These are phyloP conservation scores for Xylaria polymorpha DNA, from an alignment of 2,329 filamentous ascomycete genomes.

Conservation along the genomic window DNA sequence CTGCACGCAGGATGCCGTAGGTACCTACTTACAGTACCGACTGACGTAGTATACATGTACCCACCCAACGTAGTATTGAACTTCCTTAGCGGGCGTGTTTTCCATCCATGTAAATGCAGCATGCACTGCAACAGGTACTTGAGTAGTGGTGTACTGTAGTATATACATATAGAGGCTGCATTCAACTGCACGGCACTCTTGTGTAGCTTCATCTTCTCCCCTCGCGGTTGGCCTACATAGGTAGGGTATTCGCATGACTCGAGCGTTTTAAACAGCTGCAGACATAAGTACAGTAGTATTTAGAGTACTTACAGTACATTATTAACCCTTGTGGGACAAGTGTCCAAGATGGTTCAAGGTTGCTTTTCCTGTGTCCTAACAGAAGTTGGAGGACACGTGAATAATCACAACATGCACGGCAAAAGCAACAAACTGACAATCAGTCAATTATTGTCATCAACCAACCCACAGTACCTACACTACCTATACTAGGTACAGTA, in stretches of 20 bases:
- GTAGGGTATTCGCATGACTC: conserved; percentile 8
- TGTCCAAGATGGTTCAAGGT: not conserved
- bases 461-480: not conserved
- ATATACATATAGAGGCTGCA: conserved; percentile 6
- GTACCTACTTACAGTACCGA: not conserved
- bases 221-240: conserved; percentile 5
- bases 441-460: not conserved
- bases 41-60: no score
- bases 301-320: no score
- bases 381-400: not conserved
- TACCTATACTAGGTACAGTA: no score
- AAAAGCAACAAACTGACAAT: conserved; percentile 20
- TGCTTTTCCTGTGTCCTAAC: conserved; percentile 15
- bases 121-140: conserved; percentile 9
- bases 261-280: conserved; percentile 22
- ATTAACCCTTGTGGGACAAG: not conserved
- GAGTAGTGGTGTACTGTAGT: not conserved
- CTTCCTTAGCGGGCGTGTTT: no score
- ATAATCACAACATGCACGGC: conserved; percentile 19
- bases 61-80: not conserved
- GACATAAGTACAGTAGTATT: not conserved
- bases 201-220: not conserved
- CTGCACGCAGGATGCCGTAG: conserved; percentile 3
- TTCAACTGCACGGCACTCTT: conserved; percentile 14
- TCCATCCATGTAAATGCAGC: conserved; percentile 8